Evolutionary conservation across 2,329 filamentous ascomycete species (phyloP).

Genomic region (Stenocarpella maydis): DNA sequence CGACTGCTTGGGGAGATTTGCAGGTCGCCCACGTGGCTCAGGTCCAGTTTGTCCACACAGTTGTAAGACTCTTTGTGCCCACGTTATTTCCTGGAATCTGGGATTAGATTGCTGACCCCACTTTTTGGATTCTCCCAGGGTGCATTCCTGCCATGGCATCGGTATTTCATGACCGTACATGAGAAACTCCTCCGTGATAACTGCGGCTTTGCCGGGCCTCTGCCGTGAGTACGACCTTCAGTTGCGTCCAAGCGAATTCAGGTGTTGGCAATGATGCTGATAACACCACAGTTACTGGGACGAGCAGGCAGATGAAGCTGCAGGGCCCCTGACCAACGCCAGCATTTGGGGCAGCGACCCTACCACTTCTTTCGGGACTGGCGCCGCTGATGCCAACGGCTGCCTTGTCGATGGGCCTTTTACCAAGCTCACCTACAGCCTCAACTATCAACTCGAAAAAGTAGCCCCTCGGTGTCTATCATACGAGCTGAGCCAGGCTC

Average conservation of each 20-base stretch:
- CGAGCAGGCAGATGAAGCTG: neutral
- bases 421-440: neutral
- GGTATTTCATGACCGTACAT: neutral
- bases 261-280: neutral
- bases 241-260: no score
- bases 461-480: neutral
- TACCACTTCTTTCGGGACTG: neutral
- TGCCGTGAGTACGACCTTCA: neutral
- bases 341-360: neutral
- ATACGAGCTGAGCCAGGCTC: neutral
- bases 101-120: neutral
- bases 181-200: neutral
- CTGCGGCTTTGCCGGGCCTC: neutral
- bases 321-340: neutral
- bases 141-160: conserved; percentile 6
- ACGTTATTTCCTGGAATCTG: neutral
- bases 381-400: neutral
- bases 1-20: neutral
- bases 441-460: neutral
- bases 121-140: neutral
- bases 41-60: neutral
- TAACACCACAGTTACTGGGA: neutral
- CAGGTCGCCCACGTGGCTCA: neutral
- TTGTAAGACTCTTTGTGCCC: neutral
- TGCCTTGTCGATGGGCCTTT: conserved; percentile 3